Evolutionary conservation across 148 eudicot species (phyloP).

Genomic region (Silene latifolia): DNA sequence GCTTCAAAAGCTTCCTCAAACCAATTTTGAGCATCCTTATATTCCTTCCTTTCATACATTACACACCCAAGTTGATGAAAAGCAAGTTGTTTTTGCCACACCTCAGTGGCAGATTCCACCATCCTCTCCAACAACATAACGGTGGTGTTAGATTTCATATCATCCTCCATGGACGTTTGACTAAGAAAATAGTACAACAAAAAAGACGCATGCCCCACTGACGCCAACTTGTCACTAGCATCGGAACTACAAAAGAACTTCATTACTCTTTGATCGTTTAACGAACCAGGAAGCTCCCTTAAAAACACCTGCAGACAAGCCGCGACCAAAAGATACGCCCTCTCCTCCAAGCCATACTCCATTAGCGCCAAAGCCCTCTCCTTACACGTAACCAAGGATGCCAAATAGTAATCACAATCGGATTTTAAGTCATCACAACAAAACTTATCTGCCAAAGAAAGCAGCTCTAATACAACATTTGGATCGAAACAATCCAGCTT

Average conservation of each 20-base stretch:
- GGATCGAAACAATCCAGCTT: constrained; percentile 48
- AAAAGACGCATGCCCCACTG: constrained; percentile 67
- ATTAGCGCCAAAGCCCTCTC: constrained; percentile 64
- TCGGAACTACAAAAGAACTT: constrained; percentile 53
- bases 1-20: constrained; percentile 61
- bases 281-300: constrained; percentile 64
- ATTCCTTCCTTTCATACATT: constrained; percentile 60
- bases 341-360: constrained; percentile 79
- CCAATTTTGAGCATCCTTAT: constrained; percentile 66
- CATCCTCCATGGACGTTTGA: constrained; percentile 70
- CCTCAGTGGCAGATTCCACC: constrained; percentile 52
- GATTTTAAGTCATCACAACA: constrained; percentile 79
- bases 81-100: constrained; percentile 78
- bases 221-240: constrained; percentile 47
- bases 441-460: constrained; percentile 60
- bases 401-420: constrained; percentile 59
- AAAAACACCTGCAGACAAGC: constrained; percentile 73
- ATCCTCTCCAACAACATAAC: constrained; percentile 62
- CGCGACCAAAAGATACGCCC: constrained; percentile 65
- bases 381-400: constrained; percentile 47
- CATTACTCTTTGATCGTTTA: constrained; percentile 48
- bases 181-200: constrained; percentile 67
- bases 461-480: constrained; percentile 57
- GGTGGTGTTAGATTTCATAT: constrained; percentile 47
- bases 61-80: constrained; percentile 82